Conservation (phyloP, 495 filamentous ascomycete genomes). For the Oidiodendron maius region DNA sequence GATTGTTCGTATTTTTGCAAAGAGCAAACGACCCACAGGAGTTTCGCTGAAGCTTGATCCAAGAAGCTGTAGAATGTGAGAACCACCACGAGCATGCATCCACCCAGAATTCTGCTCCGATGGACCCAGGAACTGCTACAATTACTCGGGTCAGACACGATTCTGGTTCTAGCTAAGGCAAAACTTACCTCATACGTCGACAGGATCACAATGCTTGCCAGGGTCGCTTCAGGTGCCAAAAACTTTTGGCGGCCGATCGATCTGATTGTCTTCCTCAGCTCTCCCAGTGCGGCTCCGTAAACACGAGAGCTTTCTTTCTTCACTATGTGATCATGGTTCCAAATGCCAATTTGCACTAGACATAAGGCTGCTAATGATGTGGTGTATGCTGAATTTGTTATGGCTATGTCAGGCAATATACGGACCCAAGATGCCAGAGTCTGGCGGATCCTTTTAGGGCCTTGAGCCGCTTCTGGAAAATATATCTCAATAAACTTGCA, state of each 20-base stretch:
- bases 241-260: too few relatives aligned
- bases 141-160: neutral
- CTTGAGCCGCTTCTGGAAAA: neutral
- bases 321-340: neutral
- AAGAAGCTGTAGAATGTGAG: neutral
- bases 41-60: neutral
- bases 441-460: neutral
- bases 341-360: neutral
- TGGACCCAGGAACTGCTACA: neutral
- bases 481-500: neutral
- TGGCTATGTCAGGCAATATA: neutral
- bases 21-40: neutral
- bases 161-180: too few relatives aligned
- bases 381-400: neutral
- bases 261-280: neutral
- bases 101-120: neutral
- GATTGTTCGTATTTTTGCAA: neutral
- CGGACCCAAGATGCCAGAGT: neutral
- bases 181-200: conserved; percentile 3
- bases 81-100: conserved; percentile 3
- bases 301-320: neutral
- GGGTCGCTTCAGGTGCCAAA: neutral
- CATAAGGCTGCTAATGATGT: neutral
- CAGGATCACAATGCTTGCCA: neutral
- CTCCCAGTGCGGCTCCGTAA: neutral